Conservation (phyloP, 495 filamentous ascomycete species). For the Neurospora intermedia region DNA sequence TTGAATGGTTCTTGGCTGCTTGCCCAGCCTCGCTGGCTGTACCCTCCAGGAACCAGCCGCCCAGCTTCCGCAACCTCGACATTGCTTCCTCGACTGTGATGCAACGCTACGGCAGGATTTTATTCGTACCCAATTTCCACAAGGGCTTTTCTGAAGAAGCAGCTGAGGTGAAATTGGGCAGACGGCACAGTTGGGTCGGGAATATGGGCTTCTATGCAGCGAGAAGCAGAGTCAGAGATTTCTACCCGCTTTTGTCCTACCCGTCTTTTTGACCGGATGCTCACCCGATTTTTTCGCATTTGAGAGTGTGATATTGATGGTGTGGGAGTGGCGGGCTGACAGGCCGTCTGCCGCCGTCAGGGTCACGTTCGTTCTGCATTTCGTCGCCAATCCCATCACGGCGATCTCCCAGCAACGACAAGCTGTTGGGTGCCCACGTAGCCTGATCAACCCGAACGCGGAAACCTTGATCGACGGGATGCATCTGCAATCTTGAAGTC, state of each 20-base stretch:
- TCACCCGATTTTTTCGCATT: neutral
- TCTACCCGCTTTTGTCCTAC: neutral
- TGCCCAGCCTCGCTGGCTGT: neutral
- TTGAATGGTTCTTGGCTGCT: neutral
- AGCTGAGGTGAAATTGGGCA: neutral
- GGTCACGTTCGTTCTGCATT: neutral
- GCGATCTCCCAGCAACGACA: neutral
- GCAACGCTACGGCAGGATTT: neutral
- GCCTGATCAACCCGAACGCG: neutral
- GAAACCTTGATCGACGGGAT: neutral
- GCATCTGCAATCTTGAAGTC: neutral
- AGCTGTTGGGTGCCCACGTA: neutral
- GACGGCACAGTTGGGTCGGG: neutral
- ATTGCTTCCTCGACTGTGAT: neutral
- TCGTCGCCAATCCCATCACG: neutral
- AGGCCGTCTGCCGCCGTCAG: neutral
- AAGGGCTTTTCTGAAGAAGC: neutral
- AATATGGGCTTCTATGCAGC: neutral
- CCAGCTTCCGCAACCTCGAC: neutral
- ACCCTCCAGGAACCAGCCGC: neutral
- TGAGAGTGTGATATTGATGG: neutral
- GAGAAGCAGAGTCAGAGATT: neutral
- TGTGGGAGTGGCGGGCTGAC: neutral
- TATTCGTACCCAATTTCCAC: neutral
- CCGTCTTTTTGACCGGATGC: neutral